Conservation (phyloP, 371 early-diverging fungal genomes). For the Furculomyces boomerangus region DNA sequence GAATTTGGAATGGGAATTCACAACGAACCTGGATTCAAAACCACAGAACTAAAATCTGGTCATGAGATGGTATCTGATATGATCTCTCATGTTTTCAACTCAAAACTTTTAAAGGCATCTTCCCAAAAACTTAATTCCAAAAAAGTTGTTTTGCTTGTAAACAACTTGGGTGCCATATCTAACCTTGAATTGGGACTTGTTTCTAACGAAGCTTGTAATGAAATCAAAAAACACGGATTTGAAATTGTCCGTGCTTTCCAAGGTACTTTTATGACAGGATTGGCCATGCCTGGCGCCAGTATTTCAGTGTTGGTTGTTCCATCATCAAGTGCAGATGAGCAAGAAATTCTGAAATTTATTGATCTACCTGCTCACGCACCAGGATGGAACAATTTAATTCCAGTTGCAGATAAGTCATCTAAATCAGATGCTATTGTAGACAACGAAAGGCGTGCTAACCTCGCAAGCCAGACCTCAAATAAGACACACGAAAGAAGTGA, state of each 20-base stretch:
- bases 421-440: slow-evolving; percentile 14
- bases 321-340: slow-evolving; percentile 9
- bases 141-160: slow-evolving; percentile 40
- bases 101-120: slow-evolving; percentile 27
- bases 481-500: slow-evolving; percentile 27
- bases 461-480: slow-evolving; percentile 26
- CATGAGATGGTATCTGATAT: slow-evolving; percentile 29
- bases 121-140: slow-evolving; percentile 10
- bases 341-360: slow-evolving; percentile 19
- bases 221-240: slow-evolving; percentile 12
- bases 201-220: slow-evolving; percentile 38
- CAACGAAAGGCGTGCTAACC: slow-evolving; percentile 19
- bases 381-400: slow-evolving; percentile 32
- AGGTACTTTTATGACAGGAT: slow-evolving; percentile 50
- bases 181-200: slow-evolving; percentile 46
- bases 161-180: slow-evolving; percentile 62
- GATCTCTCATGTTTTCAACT: slow-evolving; percentile 32
- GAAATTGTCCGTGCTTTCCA: slow-evolving; percentile 33
- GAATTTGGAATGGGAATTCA: slow-evolving; percentile 63
- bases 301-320: slow-evolving; percentile 36
- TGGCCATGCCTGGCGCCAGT: slow-evolving; percentile 62
- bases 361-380: slow-evolving; percentile 31
- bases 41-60: slow-evolving; percentile 26
- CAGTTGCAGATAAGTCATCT: slow-evolving; percentile 15
- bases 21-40: slow-evolving; percentile 52